Percentiles rank a stretch among this genome's conserved stretches.
Conservation (phyloP, 768 basidiomycete genomes). For the Coprinopsis cinerea region DNA sequence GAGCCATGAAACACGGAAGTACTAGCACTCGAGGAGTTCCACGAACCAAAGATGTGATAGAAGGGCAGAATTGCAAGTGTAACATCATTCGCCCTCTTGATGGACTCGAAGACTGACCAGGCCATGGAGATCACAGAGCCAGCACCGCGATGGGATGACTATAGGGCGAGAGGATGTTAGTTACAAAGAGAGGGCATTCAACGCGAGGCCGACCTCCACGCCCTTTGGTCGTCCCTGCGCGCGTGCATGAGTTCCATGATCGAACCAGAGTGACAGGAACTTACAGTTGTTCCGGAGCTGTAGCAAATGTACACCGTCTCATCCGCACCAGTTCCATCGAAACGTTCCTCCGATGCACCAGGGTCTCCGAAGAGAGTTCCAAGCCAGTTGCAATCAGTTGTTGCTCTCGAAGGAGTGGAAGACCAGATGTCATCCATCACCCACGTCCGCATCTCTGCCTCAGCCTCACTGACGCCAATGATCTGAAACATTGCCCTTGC, state of each 20-base stretch:
- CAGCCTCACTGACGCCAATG: constrained; percentile 9
- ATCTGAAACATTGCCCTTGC: constrained; percentile 17
- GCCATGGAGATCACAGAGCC: constrained; percentile 38
- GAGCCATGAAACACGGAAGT: background rate
- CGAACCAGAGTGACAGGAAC: background rate
- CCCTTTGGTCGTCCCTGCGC: constrained; percentile 50
- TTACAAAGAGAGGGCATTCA: background rate
- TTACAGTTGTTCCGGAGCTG: constrained; percentile 42
- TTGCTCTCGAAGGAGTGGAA: background rate
- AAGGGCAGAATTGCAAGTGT: constrained; percentile 46
- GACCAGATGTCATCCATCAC: constrained; percentile 13
- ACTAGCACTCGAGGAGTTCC: background rate
- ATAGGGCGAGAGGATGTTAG: background rate
- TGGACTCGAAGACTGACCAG: constrained; percentile 25
- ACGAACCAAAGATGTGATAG: constrained; percentile 22
- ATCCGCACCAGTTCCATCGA: constrained; percentile 16
- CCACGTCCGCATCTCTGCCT: constrained; percentile 14
- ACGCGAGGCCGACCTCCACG: constrained; percentile 11
- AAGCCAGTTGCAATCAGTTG: constrained; percentile 7
- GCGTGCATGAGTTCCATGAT: background rate
- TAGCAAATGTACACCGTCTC: constrained; percentile 23
- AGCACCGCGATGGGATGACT: constrained; percentile 32
- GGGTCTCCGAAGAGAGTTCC: constrained; percentile 14
- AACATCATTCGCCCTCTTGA: constrained; percentile 31
- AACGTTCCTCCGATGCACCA: constrained; percentile 16